A percentile compares a stretch with the other conserved stretches of the same genome.
Conservation (phyloP, 352 stramenopile genomes). For the Pythium dissimile region DNA sequence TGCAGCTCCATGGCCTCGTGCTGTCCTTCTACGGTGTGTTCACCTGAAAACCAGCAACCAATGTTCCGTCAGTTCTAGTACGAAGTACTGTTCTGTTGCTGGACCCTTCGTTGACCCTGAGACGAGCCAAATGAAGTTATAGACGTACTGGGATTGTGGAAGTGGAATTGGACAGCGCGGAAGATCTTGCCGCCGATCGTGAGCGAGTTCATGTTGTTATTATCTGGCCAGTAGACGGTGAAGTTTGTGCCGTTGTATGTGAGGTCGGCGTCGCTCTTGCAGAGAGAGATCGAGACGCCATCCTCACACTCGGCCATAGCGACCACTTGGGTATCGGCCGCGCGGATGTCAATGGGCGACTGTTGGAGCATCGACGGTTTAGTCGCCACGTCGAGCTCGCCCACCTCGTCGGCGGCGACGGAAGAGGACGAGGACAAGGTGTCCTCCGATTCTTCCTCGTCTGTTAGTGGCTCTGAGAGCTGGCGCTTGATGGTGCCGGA, state of each 20-base stretch:
- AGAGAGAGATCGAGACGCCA: background rate
- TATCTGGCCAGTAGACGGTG: background rate
- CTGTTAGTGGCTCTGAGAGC: too few species aligned
- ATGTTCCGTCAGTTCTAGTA: too few species aligned
- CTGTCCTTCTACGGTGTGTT: constrained; percentile 66
- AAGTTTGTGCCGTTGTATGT: constrained; percentile 4
- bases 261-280: constrained; percentile 8
- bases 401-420: background rate
- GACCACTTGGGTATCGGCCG: background rate
- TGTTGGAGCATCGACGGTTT: background rate
- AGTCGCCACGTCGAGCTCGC: background rate
- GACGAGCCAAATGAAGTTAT: background rate
- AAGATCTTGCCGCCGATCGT: constrained; percentile 23
- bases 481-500: background rate
- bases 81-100: too few species aligned
- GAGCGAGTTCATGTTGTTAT: constrained; percentile 13
- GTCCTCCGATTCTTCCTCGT: background rate
- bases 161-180: constrained; percentile 27
- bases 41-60: constrained; percentile 27
- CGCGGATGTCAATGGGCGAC: constrained; percentile 16
- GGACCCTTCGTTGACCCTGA: too few species aligned
- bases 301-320: background rate
- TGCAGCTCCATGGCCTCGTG: constrained; percentile 59
- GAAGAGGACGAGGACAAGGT: background rate
- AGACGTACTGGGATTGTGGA: constrained; percentile 63